Percentiles rank a stretch among this genome's conserved stretches.
Conservation (phyloP, 768 basidiomycete species). For the Trametopsis cervina region DNA sequence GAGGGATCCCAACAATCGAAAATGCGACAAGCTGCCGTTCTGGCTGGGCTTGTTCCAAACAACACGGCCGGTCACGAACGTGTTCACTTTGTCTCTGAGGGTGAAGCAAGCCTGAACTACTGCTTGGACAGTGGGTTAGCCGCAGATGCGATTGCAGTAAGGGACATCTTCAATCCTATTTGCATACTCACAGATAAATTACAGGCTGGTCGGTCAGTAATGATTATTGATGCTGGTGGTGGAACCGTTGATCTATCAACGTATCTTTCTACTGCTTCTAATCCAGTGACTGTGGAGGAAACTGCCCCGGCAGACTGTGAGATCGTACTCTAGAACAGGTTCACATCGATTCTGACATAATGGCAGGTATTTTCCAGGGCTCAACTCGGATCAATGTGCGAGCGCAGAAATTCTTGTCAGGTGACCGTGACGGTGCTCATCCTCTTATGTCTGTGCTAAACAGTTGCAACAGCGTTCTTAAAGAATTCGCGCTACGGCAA, state of each 20-base stretch:
- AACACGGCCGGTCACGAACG: slow-evolving; percentile 32
- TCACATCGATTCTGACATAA: not conserved
- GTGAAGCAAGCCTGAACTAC: slow-evolving; percentile 55
- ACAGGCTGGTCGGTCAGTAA: slow-evolving; percentile 19
- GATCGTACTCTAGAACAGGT: too few species aligned
- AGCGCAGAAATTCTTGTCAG: slow-evolving; percentile 19
- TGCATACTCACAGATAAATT: too few species aligned
- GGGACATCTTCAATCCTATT: too few species aligned
- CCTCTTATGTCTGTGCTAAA: too few species aligned
- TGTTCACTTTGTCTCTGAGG: slow-evolving; percentile 54
- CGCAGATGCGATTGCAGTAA: not conserved
- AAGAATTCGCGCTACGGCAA: slow-evolving; percentile 8
- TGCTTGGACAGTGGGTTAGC: slow-evolving; percentile 36
- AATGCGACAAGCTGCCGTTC: slow-evolving; percentile 47
- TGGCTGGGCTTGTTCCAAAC: slow-evolving; percentile 43
- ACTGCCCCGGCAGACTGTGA: slow-evolving; percentile 29
- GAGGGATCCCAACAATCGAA: slow-evolving; percentile 50
- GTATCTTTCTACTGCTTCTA: slow-evolving; percentile 15
- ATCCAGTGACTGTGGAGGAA: slow-evolving; percentile 26
- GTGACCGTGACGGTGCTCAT: not conserved
- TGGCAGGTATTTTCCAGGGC: slow-evolving; percentile 34
- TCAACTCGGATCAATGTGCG: slow-evolving; percentile 32
- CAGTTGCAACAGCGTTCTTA: too few species aligned
- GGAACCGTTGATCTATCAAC: slow-evolving; percentile 37
- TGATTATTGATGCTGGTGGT: slow-evolving; percentile 47